Evolutionary conservation across 768 basidiomycete species (phyloP).

Genomic region (Tylopilus vinaceipallidus): DNA sequence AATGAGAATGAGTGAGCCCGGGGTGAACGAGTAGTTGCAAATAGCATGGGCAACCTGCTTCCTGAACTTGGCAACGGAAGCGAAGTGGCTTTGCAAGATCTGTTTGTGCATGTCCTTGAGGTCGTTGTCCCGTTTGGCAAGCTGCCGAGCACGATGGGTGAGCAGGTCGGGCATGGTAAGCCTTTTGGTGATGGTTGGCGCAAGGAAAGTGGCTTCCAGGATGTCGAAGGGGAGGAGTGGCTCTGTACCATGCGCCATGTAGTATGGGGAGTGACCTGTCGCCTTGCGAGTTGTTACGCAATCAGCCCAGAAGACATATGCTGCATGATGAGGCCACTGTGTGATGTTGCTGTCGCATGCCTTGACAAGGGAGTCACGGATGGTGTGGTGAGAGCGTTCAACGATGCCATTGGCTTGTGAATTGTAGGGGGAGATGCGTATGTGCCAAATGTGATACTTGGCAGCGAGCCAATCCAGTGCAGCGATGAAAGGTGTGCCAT

Average conservation of each 20-base stretch:
- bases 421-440: conserved; percentile 42
- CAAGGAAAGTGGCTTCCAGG: too few species aligned
- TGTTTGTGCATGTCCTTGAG: background rate
- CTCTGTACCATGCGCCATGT: background rate
- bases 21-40: conserved; percentile 23
- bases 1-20: conserved; percentile 30
- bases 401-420: conserved; percentile 39
- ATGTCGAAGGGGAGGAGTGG: background rate
- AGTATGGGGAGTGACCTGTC: background rate
- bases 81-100: background rate
- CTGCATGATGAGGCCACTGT: too few species aligned
- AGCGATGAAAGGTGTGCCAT: conserved; percentile 32
- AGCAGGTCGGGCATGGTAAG: background rate
- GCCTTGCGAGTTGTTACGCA: background rate
- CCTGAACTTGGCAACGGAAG: too few species aligned
- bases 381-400: conserved; percentile 30
- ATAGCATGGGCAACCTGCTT: background rate
- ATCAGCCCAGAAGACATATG: too few species aligned
- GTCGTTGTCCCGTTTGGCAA: background rate
- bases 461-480: conserved; percentile 23
- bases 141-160: background rate
- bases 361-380: conserved; percentile 36
- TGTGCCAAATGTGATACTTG: conserved; percentile 36
- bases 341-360: conserved; percentile 27
- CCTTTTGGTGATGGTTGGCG: background rate